Percentiles rank a stretch among this genome's conserved stretches.
Evolutionary conservation across 2,329 filamentous ascomycete species (phyloP).

Genomic region (Leptoxyphium fumago): DNA sequence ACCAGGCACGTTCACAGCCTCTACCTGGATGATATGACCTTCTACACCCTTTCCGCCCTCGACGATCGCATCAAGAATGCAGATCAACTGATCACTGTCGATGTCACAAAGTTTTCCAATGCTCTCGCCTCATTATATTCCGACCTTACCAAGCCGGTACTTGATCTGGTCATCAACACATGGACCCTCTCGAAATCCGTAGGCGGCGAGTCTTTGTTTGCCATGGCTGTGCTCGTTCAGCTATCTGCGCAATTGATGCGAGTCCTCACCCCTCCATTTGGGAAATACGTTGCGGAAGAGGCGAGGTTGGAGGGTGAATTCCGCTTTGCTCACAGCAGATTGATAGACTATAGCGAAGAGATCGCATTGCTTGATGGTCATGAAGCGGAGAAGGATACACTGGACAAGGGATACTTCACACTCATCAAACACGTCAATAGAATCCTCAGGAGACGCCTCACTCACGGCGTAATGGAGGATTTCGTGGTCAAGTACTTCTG

Average conservation of each 20-base stretch:
- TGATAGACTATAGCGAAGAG: slow-evolving; percentile 95
- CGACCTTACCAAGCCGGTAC: slow-evolving; percentile 82
- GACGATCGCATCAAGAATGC: slow-evolving; percentile 98
- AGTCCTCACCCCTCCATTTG: slow-evolving; percentile 85
- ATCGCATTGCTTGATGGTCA: slow-evolving; percentile 85
- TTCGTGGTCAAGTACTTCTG: slow-evolving; percentile 99
- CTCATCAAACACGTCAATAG: slow-evolving; percentile 98
- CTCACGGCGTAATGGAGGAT: slow-evolving; percentile 99
- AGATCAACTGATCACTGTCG: slow-evolving; percentile 91
- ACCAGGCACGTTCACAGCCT: slow-evolving; percentile 93
- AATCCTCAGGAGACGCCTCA: slow-evolving; percentile 76
- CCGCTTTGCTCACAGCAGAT: slow-evolving; percentile 79
- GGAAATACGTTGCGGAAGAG: slow-evolving; percentile 94
- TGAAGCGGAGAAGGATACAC: slow-evolving; percentile 83
- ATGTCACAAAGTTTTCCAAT: slow-evolving; percentile 92
- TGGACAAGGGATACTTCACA: slow-evolving; percentile 98
- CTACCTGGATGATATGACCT: slow-evolving; percentile 94
- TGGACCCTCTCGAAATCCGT: slow-evolving; percentile 86
- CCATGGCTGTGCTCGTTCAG: slow-evolving; percentile 90
- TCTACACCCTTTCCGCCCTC: slow-evolving; percentile 87
- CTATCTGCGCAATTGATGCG: slow-evolving; percentile 87
- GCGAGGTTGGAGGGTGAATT: slow-evolving; percentile 91
- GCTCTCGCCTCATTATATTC: slow-evolving; percentile 90
- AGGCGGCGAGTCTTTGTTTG: slow-evolving; percentile 88
- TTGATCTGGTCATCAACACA: slow-evolving; percentile 96